Evolutionary conservation across 257 asterid species (phyloP).

Genomic region (Eustoma russellianum): DNA sequence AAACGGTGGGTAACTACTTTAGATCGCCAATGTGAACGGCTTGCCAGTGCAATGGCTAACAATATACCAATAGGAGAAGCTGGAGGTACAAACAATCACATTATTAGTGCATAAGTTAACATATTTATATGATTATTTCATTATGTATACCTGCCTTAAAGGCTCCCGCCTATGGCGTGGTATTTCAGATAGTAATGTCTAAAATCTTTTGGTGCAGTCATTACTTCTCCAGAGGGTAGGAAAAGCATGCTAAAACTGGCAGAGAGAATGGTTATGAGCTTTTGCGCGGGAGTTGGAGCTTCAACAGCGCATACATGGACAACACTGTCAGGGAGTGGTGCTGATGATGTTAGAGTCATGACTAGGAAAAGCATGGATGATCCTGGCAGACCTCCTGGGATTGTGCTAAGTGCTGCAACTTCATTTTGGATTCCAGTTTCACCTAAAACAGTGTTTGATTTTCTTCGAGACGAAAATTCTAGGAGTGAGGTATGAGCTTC

Average conservation of each 20-base stretch:
- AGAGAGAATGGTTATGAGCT: constrained; percentile 36
- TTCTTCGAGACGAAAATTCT: constrained; percentile 31
- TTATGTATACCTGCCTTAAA: no score
- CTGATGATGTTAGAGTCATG: constrained; percentile 35
- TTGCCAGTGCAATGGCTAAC: constrained; percentile 30
- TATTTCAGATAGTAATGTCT: not conserved
- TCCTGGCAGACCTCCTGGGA: constrained; percentile 38
- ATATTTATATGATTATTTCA: no score
- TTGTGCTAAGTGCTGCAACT: constrained; percentile 32
- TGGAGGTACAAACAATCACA: constrained; percentile 14
- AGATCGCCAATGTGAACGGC: constrained; percentile 32
- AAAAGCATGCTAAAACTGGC: constrained; percentile 34
- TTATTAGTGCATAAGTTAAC: no score
- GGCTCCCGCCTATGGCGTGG: no score
- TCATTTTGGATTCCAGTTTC: constrained; percentile 34
- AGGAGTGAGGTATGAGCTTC: constrained; percentile 25
- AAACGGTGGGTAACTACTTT: constrained; percentile 35
- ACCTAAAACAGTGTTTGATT: constrained; percentile 27
- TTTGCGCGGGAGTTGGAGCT: constrained; percentile 36
- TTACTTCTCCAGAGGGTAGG: constrained; percentile 30
- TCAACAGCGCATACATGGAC: constrained; percentile 38
- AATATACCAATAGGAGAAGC: constrained; percentile 29
- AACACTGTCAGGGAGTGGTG: constrained; percentile 26
- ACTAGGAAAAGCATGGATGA: constrained; percentile 31
- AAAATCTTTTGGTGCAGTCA: constrained; percentile 10